phyloP scores from a whole-genome alignment of 257 asterid species.

The Solanum phureja region DNA sequence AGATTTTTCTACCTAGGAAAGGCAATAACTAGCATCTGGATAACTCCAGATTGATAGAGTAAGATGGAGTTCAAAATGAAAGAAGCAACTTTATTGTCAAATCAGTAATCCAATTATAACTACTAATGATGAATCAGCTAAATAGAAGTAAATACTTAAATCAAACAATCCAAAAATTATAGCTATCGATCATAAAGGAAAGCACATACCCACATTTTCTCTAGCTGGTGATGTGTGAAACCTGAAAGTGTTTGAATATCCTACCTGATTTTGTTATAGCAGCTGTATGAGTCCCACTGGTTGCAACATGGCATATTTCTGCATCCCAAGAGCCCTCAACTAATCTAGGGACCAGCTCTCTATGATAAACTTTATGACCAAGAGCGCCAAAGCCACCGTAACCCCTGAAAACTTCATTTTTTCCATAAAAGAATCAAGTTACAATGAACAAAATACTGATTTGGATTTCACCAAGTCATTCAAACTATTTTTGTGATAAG shows the following conservation, averaged over 20 bases:
- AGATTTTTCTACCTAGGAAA: not conserved
- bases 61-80: not conserved
- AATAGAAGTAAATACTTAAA: not conserved
- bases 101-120: not conserved
- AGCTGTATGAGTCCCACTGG: conserved; percentile 92
- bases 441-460: not conserved
- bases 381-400: conserved; percentile 99
- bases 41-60: not conserved
- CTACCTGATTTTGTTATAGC: conserved; percentile 73
- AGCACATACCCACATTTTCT: not conserved
- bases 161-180: not conserved
- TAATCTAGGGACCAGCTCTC: conserved; percentile 82
- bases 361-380: conserved; percentile 78
- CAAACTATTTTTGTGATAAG: not conserved
- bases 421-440: conserved; percentile 32
- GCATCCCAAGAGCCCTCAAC: conserved; percentile 75
- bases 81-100: not conserved
- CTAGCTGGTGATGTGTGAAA: not conserved
- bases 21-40: not conserved
- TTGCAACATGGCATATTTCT: conserved; percentile 62
- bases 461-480: not conserved
- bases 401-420: conserved; percentile 87
- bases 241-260: not conserved
- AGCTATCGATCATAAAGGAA: not conserved
- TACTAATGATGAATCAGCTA: not conserved